Conservation (phyloP, 371 early-diverging fungal genomes). For the Mortierella sp. region DNA sequence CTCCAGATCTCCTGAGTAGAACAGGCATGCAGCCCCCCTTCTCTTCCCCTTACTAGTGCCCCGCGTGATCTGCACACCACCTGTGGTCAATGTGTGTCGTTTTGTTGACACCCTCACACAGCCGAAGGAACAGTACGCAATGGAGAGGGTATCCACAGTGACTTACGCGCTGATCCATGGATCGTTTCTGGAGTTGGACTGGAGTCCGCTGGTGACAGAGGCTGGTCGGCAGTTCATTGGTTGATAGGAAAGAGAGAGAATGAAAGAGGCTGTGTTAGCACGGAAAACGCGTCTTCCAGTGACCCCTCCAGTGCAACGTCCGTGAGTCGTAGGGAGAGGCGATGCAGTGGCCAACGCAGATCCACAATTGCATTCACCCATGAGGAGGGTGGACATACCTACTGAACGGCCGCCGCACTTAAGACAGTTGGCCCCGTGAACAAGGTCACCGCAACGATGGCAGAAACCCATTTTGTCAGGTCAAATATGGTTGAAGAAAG, state of each 20-base stretch:
- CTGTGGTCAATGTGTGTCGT: background rate
- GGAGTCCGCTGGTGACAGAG: constrained; percentile 61
- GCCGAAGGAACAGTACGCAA: too few relatives aligned
- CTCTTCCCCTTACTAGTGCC: background rate
- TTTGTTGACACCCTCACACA: background rate
- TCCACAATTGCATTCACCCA: background rate
- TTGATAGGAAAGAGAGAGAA: background rate
- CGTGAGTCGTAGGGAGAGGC: too few relatives aligned
- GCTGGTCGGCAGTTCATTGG: constrained; percentile 35
- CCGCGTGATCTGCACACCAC: constrained; percentile 8
- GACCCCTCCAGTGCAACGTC: too few relatives aligned
- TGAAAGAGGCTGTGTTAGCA: background rate
- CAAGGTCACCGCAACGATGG: constrained; percentile 69
- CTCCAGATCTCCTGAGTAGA: background rate
- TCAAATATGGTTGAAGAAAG: background rate
- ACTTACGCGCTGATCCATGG: constrained; percentile 45
- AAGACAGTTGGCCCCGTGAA: constrained; percentile 61
- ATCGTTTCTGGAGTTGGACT: constrained; percentile 51
- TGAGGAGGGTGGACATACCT: constrained; percentile 53
- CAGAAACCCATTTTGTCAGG: constrained; percentile 65
- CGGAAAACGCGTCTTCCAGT: constrained; percentile 2
- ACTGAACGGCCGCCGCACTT: constrained; percentile 70
- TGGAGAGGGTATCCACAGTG: too few relatives aligned
- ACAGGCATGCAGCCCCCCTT: background rate
- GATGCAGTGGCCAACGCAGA: too few relatives aligned